Base-by-base conservation (phyloP, 2,329 filamentous ascomycete species). In the Sporothrix inflata region DNA sequence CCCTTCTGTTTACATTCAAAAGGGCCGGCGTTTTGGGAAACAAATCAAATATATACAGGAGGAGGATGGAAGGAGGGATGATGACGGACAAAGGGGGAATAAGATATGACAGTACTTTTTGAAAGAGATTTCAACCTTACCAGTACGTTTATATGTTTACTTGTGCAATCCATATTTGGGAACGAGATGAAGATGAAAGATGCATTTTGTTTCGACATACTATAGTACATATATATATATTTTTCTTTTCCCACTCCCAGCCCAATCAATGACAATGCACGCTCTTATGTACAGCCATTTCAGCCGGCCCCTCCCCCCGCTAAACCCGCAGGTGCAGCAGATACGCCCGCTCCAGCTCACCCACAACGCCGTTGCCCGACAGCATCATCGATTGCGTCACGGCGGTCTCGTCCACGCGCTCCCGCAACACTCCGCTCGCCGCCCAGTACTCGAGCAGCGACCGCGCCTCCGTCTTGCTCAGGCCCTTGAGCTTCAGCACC, bases 391-490 rank as follows among this genome's bases (percentile, higher is more conserved):
- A 93, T 85, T 97, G 92, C 27, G 87, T 85, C 47, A 98, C 91
- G 74, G 87, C 85, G 75, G 84, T 84, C 78, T 94, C 90, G 77
- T 92, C 90, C 67, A 98, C 86, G 61, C 84, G 85, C 74, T 88
- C 85, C 75, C 92, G 88, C 78, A 97, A 80, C 79, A 97, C 85
- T 14, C 95, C 96, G 80, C 93, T 97, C 47, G 89, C 89, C 5
- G 93, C 94, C 86, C 95, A 98, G 83, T 98, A 98, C 84, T 98
- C 94, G 89, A 98, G 91, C 76, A 97, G 84, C 0, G 89, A 87
- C 73, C 91, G 88, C 12, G 93, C 90, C 82, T 98, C 95, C 1
- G 86, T 82, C 81, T 91, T 92, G 77, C 84, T 91, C 76, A 98
- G 78, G 9, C 93, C 92, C 55, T 87, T 85, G 24, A 97, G 79